Base-by-base conservation (phyloP, 768 basidiomycete species). In the Dacryopinax spathularia region DNA sequence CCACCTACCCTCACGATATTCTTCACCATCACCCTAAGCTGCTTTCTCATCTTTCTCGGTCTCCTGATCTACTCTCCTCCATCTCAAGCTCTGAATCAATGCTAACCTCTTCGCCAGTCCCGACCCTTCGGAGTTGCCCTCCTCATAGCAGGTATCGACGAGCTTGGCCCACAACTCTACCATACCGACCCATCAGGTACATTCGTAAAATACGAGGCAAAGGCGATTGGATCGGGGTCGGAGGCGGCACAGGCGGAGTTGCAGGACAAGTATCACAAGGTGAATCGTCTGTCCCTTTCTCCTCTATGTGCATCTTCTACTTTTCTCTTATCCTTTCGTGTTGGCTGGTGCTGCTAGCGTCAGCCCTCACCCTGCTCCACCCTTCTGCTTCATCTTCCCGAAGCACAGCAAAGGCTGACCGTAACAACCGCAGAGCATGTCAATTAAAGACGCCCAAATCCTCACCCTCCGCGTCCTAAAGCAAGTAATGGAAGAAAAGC, bases 401-500 rank as follows among this genome's bases (percentile, higher is more conserved):
- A n/a, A n/a, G n/a, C n/a, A n/a, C n/a, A n/a, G n/a, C n/a, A n/a
- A n/a, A n/a, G n/a, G n/a, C n/a, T n/a, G n/a, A n/a, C n/a, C n/a
- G n/a, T n/a, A n/a, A n/a, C 37, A 25, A 25, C 37, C 63, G n/a
- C 69, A 98, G 95, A 85, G 86, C 83, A 95, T 98, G 85, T 86
- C 88, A 7, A 78, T 98, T 25, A 75, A 80, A 67, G 92, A 96
- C 74, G 96, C 93, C 0, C 91, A 97, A 68, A 78, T 82, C 36
- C 77, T 98, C 66, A 87, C 90, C 2, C 77, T 98, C 61, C 86
- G 84, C 66, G 91, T 98, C 48, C 78, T 98, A 66, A 98, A 99
- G 77, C 93, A 98, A 77, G 96, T 98, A 43, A 99, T 98, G 96
- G 96, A 98, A 75, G 96, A 98, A 78, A 97, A 96, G 74, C 82